A percentile compares a stretch with the other conserved stretches of the same genome.
phyloP scores from a whole-genome alignment of 148 eudicot species.

The Oxyria digyna region DNA sequence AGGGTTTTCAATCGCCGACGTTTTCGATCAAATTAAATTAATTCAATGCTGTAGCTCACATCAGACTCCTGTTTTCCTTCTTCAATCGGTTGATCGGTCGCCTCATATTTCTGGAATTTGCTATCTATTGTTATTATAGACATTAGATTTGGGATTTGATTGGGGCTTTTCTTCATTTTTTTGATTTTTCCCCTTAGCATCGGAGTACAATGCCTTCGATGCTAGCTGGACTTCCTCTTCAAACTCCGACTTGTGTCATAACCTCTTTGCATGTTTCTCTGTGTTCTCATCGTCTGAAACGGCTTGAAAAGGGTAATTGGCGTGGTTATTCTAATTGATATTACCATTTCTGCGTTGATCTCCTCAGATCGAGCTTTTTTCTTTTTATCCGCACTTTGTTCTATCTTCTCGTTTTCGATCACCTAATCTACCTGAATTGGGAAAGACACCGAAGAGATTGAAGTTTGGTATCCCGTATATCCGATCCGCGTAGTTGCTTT shows the following conservation, averaged over 20 bases:
- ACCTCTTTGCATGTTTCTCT: constrained; percentile 34
- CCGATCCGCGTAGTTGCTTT: neutral
- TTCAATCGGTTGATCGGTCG: neutral
- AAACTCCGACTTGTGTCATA: constrained; percentile 23
- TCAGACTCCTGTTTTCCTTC: neutral
- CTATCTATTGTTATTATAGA: neutral
- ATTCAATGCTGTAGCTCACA: neutral
- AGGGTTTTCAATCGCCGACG: neutral
- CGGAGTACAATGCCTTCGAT: constrained; percentile 87
- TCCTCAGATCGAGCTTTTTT: neutral
- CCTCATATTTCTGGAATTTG: neutral
- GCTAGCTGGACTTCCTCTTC: constrained; percentile 35
- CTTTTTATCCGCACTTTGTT: neutral
- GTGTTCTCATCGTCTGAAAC: constrained; percentile 68
- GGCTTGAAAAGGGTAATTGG: constrained; percentile 67
- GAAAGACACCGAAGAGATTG: neutral
- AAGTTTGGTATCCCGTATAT: neutral
- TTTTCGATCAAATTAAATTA: neutral
- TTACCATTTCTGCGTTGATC: constrained; percentile 8
- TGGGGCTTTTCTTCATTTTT: constrained; percentile 5
- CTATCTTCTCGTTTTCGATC: constrained; percentile 2
- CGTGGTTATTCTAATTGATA: constrained; percentile 92
- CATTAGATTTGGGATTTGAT: neutral
- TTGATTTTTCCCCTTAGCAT: constrained; percentile 33
- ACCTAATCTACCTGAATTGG: neutral